Conservation (phyloP, 2,329 filamentous ascomycete species). For the Fusarium bactridioides region DNA sequence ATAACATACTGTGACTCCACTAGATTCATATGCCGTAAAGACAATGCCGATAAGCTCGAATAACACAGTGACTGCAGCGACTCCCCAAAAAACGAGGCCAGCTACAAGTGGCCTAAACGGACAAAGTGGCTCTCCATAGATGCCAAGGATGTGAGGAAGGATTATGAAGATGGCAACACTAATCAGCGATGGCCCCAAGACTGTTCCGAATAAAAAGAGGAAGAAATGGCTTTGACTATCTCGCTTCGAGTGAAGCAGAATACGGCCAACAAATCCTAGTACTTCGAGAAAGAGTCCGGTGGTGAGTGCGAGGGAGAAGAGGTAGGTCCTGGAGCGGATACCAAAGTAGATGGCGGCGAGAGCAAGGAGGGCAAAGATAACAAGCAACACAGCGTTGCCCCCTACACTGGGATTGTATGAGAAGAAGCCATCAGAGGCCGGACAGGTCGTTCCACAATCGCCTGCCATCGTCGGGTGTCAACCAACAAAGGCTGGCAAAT, state of each 20-base stretch:
- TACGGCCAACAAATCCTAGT: conserved; percentile 56
- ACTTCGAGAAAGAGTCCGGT: conserved; percentile 54
- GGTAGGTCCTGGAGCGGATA: conserved; percentile 48
- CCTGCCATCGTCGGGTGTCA: conserved; percentile 45
- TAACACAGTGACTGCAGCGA: conserved; percentile 47
- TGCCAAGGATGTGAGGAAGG: conserved; percentile 55
- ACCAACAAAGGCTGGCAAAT: conserved; percentile 25
- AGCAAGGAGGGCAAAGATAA: conserved; percentile 51
- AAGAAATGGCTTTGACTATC: conserved; percentile 50
- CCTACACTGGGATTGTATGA: conserved; percentile 47
- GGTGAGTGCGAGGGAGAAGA: conserved; percentile 52
- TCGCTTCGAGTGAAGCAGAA: conserved; percentile 50
- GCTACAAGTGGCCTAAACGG: conserved; percentile 47
- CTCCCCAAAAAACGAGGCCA: conserved; percentile 45
- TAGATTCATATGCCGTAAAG: conserved; percentile 49
- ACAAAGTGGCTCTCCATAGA: conserved; percentile 56
- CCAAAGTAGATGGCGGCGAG: conserved; percentile 50
- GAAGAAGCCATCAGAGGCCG: conserved; percentile 49
- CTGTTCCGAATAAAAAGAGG: conserved; percentile 56
- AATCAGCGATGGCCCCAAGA: conserved; percentile 57
- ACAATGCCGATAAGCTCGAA: conserved; percentile 53
- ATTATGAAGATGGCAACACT: conserved; percentile 54
- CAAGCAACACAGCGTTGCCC: conserved; percentile 53
- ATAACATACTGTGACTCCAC: conserved; percentile 47
- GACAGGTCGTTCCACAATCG: conserved; percentile 49